Evolutionary conservation across 2,329 filamentous ascomycete species (phyloP).

Genomic region (Cladosporium velox): DNA sequence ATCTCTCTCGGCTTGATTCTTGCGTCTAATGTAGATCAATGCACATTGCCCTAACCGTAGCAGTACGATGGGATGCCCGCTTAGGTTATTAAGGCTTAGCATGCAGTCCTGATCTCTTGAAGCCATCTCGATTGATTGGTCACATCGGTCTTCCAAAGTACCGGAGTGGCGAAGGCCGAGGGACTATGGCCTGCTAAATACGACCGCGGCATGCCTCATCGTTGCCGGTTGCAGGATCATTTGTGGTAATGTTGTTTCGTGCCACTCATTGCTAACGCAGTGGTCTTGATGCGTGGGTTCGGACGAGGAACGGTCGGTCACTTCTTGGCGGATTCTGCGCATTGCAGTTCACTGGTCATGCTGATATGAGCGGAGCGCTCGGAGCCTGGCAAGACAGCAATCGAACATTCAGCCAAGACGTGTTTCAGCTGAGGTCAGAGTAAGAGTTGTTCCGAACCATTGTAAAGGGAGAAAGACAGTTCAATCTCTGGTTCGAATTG

Average conservation of each 20-base stretch:
- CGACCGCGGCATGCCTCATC: neutral
- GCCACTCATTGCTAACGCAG: neutral
- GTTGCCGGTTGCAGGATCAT: neutral
- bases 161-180: neutral
- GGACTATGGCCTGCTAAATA: neutral
- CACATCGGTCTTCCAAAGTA: neutral
- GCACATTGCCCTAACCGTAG: neutral
- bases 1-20: neutral
- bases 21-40: neutral
- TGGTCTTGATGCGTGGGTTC: neutral
- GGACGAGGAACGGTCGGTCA: neutral
- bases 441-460: neutral
- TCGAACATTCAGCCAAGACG: neutral
- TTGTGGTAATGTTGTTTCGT: neutral
- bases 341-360: neutral
- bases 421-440: neutral
- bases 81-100: neutral
- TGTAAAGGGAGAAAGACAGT: neutral
- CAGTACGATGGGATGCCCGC: neutral
- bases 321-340: neutral
- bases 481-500: neutral
- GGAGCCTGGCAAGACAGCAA: neutral
- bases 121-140: neutral
- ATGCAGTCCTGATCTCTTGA: no score
- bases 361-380: neutral